phyloP scores from a whole-genome alignment of 805 yeast species.

The Kazachstania kunashirensis region DNA sequence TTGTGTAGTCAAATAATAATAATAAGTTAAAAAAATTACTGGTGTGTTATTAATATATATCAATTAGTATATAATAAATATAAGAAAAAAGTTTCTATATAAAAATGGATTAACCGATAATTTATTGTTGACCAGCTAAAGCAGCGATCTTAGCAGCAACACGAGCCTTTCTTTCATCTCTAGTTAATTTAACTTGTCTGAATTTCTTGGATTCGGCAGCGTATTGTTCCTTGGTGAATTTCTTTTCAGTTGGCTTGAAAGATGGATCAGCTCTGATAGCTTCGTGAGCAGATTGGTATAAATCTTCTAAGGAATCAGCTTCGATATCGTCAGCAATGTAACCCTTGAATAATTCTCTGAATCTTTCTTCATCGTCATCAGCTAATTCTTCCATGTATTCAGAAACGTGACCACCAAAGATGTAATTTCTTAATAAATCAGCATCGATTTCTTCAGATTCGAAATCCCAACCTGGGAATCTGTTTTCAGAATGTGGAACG shows the following conservation, averaged over 20 bases:
- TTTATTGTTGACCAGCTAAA: slow-evolving; percentile 43
- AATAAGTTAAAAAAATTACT: no score
- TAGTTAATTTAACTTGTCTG: slow-evolving; percentile 82
- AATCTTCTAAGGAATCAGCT: slow-evolving; percentile 92
- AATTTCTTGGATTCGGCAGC: slow-evolving; percentile 93
- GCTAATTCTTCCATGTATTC: slow-evolving; percentile 99
- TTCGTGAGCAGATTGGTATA: slow-evolving; percentile 90
- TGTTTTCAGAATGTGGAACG: slow-evolving; percentile 98
- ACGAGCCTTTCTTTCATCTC: slow-evolving; percentile 81
- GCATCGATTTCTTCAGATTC: slow-evolving; percentile 98
- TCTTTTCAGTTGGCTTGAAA: slow-evolving; percentile 80
- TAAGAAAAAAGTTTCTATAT: neutral
- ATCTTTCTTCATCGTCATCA: slow-evolving; percentile 99
- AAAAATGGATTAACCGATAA: slow-evolving; percentile 5
- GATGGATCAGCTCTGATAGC: slow-evolving; percentile 93
- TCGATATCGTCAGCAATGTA: slow-evolving; percentile 96
- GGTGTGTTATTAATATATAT: no score
- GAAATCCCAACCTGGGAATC: slow-evolving; percentile 99
- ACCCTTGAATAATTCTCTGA: slow-evolving; percentile 89
- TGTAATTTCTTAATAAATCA: slow-evolving; percentile 95
- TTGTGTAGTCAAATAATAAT: no score
- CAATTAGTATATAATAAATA: no score
- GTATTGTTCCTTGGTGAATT: slow-evolving; percentile 95
- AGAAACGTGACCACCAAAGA: slow-evolving; percentile 99
- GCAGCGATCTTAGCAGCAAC: slow-evolving; percentile 91